Conservation (phyloP, 495 filamentous ascomycete genomes). For the Lasiosphaeria hispida region DNA sequence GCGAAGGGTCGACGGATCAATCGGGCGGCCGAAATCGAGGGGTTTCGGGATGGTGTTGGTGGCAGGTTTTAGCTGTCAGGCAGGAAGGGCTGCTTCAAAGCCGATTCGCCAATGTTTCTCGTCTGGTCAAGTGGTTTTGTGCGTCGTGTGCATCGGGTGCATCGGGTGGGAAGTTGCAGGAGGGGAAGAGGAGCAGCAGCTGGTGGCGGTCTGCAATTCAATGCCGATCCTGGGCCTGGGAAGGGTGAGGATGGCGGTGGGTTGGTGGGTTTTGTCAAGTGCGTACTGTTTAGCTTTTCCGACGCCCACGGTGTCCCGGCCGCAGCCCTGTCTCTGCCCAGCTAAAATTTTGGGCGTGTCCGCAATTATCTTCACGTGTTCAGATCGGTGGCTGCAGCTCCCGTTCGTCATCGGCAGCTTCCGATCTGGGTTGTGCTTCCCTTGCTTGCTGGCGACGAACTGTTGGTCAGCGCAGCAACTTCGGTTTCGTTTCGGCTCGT, state of each 20-base stretch:
- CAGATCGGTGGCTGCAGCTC: conserved; percentile 18
- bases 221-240: not conserved
- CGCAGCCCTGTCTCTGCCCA: conserved; percentile 1
- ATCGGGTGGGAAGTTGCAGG: not conserved
- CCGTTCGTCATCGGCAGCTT: conserved; percentile 2
- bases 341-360: conserved; percentile 16
- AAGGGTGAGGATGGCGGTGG: not conserved
- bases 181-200: not conserved
- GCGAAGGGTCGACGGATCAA: not conserved
- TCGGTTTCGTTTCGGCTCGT: not conserved
- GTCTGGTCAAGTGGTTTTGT: too few species aligned
- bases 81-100: not conserved
- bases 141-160: too few species aligned
- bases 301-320: not conserved
- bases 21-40: not conserved
- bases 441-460: not conserved
- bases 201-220: not conserved
- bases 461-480: conserved; percentile 5
- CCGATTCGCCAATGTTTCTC: conserved; percentile 5
- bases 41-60: not conserved
- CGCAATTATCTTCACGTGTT: conserved; percentile 29
- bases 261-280: conserved; percentile 1
- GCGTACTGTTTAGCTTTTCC: conserved; percentile 4
- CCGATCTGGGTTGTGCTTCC: conserved; percentile 1
- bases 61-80: conserved; percentile 1